phyloP scores from a whole-genome alignment of 2,329 filamentous ascomycete species.

The Madurella fahalii region DNA sequence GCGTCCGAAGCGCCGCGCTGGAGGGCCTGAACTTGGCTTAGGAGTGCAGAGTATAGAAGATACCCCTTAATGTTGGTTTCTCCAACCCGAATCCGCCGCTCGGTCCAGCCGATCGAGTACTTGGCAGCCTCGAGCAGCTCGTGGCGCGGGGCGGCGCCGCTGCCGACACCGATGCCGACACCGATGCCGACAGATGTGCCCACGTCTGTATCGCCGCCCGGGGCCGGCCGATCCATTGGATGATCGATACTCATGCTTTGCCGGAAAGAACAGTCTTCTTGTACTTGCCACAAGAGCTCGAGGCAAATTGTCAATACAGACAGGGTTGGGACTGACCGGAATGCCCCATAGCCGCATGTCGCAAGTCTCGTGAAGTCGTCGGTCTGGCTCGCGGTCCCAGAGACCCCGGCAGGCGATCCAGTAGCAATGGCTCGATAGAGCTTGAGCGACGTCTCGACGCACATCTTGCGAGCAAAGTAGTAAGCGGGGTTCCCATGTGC shows the following conservation, averaged over 20 bases:
- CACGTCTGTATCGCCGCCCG: slow-evolving; percentile 23
- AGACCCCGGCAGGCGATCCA: slow-evolving; percentile 16
- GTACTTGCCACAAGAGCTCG: slow-evolving; percentile 44
- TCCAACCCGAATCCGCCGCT: slow-evolving; percentile 41
- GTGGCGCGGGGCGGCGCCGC: slow-evolving; percentile 32
- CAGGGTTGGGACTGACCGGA: slow-evolving; percentile 39
- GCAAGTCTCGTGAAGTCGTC: slow-evolving; percentile 38
- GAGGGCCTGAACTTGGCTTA: slow-evolving; percentile 35
- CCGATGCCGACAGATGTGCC: slow-evolving; percentile 14
- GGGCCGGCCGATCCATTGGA: slow-evolving; percentile 25
- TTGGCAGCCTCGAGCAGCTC: slow-evolving; percentile 44
- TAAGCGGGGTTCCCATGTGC: slow-evolving; percentile 45
- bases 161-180: slow-evolving; percentile 22
- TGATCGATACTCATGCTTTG: slow-evolving; percentile 23
- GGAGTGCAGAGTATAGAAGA: slow-evolving; percentile 39
- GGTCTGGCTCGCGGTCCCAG: slow-evolving; percentile 12
- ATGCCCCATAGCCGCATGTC: slow-evolving; percentile 40
- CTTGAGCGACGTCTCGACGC: slow-evolving; percentile 38
- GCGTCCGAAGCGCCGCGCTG: slow-evolving; percentile 23
- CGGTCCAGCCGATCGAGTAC: slow-evolving; percentile 40
- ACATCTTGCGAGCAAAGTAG: slow-evolving; percentile 51
- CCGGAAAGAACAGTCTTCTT: slow-evolving; percentile 36
- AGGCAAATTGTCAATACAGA: slow-evolving; percentile 40
- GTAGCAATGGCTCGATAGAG: slow-evolving; percentile 28
- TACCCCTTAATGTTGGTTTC: slow-evolving; percentile 55